Evolutionary conservation across 768 basidiomycete species (phyloP).

Genomic region (Udeniomyces megalosporus): DNA sequence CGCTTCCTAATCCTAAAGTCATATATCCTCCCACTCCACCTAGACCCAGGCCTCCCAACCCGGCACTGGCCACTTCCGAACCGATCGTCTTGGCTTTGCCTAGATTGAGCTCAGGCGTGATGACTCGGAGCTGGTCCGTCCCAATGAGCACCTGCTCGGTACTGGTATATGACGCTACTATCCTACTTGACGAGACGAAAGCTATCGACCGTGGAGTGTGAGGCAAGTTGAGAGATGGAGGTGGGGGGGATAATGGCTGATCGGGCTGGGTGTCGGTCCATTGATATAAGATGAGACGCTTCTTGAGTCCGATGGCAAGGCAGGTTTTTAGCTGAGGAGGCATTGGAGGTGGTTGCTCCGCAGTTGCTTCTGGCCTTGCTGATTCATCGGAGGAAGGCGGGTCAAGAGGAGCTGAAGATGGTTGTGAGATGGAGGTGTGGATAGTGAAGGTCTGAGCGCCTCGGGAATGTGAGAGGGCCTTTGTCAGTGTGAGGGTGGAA

Average conservation of each 20-base stretch:
- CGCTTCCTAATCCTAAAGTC: slow-evolving; percentile 48
- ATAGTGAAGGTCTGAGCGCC: slow-evolving; percentile 68
- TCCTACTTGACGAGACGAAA: slow-evolving; percentile 47
- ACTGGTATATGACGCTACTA: slow-evolving; percentile 64
- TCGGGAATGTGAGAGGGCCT: slow-evolving; percentile 57
- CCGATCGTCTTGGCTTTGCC: not conserved
- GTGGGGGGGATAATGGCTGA: not conserved
- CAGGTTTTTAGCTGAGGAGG: slow-evolving; percentile 50
- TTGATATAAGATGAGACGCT: not conserved
- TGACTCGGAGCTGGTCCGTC: slow-evolving; percentile 40
- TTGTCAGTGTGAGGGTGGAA: slow-evolving; percentile 53
- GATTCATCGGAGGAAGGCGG: slow-evolving; percentile 56
- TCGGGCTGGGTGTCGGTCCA: not conserved
- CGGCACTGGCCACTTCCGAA: not conserved
- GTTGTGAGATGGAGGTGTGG: slow-evolving; percentile 42
- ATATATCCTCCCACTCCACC: slow-evolving; percentile 55
- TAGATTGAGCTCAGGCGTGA: not conserved
- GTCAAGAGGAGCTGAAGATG: slow-evolving; percentile 37
- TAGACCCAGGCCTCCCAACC: slow-evolving; percentile 3
- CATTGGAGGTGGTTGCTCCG: slow-evolving; percentile 25
- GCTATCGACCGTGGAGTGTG: slow-evolving; percentile 78
- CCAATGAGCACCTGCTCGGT: slow-evolving; percentile 62
- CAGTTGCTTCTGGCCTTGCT: slow-evolving; percentile 47
- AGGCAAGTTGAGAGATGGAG: slow-evolving; percentile 37
- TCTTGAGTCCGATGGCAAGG: slow-evolving; percentile 53